Conservation (phyloP, 208 protist genomes). For the Leishmania tarentolae region DNA sequence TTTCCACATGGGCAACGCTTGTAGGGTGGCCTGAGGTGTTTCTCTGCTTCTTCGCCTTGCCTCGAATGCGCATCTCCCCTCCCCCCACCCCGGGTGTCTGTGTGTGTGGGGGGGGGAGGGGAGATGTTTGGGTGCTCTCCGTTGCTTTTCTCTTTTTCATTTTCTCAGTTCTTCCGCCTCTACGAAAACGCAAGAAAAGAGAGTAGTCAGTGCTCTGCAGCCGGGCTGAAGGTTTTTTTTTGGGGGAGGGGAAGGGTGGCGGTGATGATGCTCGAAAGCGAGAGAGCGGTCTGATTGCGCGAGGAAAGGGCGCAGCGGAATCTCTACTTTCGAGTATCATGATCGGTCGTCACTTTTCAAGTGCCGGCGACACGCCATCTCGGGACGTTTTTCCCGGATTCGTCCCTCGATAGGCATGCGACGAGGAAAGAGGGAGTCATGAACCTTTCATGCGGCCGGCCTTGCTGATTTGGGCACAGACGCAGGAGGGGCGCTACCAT, state of each 20-base stretch:
- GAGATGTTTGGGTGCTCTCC: no score
- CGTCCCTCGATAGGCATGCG: not conserved
- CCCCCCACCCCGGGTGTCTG: no score
- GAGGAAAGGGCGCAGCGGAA: not conserved
- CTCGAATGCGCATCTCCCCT: not conserved
- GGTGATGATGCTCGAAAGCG: not conserved
- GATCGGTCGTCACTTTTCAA: not conserved
- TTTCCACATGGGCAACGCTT: no score
- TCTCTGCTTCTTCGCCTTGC: not conserved
- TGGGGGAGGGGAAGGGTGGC: not conserved
- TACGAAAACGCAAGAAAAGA: not conserved
- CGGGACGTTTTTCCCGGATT: not conserved
- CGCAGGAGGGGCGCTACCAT: not conserved
- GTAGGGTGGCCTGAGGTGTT: not conserved
- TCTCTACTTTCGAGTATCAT: not conserved
- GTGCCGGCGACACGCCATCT: not conserved
- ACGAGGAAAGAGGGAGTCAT: not conserved
- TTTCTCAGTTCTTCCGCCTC: not conserved
- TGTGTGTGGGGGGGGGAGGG: no score
- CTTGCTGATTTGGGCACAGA: not conserved
- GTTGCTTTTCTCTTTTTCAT: not conserved
- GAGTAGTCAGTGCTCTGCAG: not conserved
- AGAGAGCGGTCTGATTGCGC: not conserved
- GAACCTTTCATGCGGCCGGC: not conserved
- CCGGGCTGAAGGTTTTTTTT: no score